phyloP scores from a whole-genome alignment of 768 basidiomycete genomes.

The Leccinellum albellum region DNA sequence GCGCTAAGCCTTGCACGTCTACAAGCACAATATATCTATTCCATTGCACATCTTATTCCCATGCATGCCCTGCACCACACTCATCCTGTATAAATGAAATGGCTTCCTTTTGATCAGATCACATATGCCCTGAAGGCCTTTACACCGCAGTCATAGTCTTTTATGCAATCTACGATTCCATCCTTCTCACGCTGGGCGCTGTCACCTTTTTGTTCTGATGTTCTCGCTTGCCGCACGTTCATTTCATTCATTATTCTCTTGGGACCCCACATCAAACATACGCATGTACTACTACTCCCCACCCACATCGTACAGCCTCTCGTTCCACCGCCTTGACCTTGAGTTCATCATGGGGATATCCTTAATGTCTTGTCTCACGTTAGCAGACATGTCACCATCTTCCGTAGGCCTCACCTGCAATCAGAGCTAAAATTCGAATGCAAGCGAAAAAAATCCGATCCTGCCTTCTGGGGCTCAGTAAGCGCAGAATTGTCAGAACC shows the following conservation, averaged over 20 bases:
- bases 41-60: conserved; percentile 14
- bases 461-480: too few species aligned
- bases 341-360: not conserved
- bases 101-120: conserved; percentile 13
- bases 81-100: conserved; percentile 17
- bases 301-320: not conserved
- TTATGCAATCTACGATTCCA: conserved; percentile 20
- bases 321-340: not conserved
- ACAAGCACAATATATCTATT: conserved; percentile 19
- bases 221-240: not conserved
- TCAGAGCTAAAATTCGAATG: too few species aligned
- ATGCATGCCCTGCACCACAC: conserved; percentile 20
- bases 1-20: conserved; percentile 1
- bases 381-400: too few species aligned
- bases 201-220: not conserved
- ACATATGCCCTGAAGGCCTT: not conserved
- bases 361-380: not conserved
- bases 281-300: not conserved
- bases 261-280: conserved; percentile 11
- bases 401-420: too few species aligned
- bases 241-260: conserved; percentile 15
- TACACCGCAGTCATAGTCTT: not conserved
- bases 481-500: too few species aligned
- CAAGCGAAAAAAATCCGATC: too few species aligned
- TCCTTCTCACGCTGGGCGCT: conserved; percentile 2